phyloP scores from a whole-genome alignment of 495 filamentous ascomycete genomes.

The Darksidea phi region DNA sequence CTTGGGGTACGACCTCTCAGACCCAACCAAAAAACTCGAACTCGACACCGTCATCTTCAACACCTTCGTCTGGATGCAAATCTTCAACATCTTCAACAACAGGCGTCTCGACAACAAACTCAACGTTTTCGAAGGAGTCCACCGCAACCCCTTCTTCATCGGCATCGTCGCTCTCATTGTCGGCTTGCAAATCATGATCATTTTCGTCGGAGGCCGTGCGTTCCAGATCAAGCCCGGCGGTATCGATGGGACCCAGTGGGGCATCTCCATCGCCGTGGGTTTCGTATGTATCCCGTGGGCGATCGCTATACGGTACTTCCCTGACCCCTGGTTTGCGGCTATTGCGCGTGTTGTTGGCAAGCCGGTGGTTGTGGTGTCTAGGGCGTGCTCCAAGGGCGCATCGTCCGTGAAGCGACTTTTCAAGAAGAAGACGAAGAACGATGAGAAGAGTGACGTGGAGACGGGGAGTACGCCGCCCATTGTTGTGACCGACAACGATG shows the following conservation, averaged over 20 bases:
- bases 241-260: not conserved
- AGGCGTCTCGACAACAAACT: slow-evolving; percentile 86
- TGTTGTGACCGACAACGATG: not conserved
- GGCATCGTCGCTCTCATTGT: slow-evolving; percentile 76
- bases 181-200: slow-evolving; percentile 75
- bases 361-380: slow-evolving; percentile 1
- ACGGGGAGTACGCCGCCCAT: slow-evolving; percentile 1
- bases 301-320: slow-evolving; percentile 4
- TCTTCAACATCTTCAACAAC: slow-evolving; percentile 94
- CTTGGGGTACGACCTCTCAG: slow-evolving; percentile 46
- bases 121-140: slow-evolving; percentile 84
- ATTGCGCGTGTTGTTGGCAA: slow-evolving; percentile 1
- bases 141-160: slow-evolving; percentile 76
- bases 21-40: slow-evolving; percentile 46
- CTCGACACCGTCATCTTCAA: slow-evolving; percentile 83
- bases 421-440: not conserved
- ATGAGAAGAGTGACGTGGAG: slow-evolving; percentile 2
- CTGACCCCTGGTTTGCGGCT: slow-evolving; percentile 1
- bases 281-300: slow-evolving; percentile 11
- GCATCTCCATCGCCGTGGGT: not conserved
- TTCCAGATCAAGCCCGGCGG: slow-evolving; percentile 62
- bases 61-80: slow-evolving; percentile 95
- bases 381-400: not conserved
- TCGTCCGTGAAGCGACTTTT: not conserved
- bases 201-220: slow-evolving; percentile 72